Evolutionary conservation across 352 stramenopile genomes (phyloP).

Genomic region (Phytophthora pisi): DNA sequence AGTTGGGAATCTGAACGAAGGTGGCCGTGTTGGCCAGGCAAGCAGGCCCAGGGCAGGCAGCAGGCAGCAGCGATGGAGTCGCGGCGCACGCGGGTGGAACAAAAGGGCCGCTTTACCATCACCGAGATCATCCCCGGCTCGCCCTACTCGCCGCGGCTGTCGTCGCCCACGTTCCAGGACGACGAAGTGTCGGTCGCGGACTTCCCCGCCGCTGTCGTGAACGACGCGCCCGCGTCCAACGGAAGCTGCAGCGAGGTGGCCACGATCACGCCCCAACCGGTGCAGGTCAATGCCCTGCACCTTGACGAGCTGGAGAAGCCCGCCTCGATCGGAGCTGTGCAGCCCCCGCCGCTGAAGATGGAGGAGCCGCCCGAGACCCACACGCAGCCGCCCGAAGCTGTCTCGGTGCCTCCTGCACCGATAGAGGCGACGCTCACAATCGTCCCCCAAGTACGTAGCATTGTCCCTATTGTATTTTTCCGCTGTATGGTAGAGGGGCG

Average conservation of each 20-base stretch:
- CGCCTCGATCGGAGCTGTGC: neutral
- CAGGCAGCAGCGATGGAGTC: constrained; percentile 33
- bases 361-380: constrained; percentile 25
- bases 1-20: constrained; percentile 23
- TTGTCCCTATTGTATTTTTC: neutral
- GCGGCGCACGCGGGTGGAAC: constrained; percentile 62
- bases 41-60: neutral
- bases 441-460: constrained; percentile 20
- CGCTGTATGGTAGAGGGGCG: neutral
- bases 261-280: constrained; percentile 18
- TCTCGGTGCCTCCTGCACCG: constrained; percentile 8
- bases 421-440: constrained; percentile 10
- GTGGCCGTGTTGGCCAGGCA: constrained; percentile 2
- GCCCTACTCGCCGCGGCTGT: constrained; percentile 38
- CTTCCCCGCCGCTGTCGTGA: constrained; percentile 1
- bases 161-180: constrained; percentile 31
- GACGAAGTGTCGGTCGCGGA: constrained; percentile 22
- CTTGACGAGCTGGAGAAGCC: constrained; percentile 1
- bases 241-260: constrained; percentile 20
- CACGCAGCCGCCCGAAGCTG: constrained; percentile 27
- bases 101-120: constrained; percentile 84
- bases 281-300: constrained; percentile 7
- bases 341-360: constrained; percentile 4
- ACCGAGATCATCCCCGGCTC: constrained; percentile 75
- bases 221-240: constrained; percentile 19